These are phyloP conservation scores for Helianthus annuus DNA, from an alignment of 129 eudicot genomes.

Conservation along the genomic window HanXRQr2.0-SUNRISE NC_035445.2:147527581-147528080, in stretches of 20 bases:
- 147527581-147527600: conserved; percentile 70
- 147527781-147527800: not conserved
- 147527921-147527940: not conserved
- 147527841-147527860: not conserved
- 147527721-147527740: no score
- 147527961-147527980: not conserved
- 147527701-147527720: no score
- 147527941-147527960: not conserved
- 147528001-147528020: no score
- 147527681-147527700: not conserved
- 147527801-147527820: not conserved
- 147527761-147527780: not conserved
- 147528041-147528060: no score
- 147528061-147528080: no score
- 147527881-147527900: not conserved
- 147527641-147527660: not conserved
- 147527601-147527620: conserved; percentile 81
- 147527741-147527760: no score
- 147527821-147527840: not conserved
- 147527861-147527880: not conserved
- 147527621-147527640: conserved; percentile 95
- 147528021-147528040: no score
- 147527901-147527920: not conserved
- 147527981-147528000: no score
- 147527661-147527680: not conserved